Conservation (phyloP, 768 basidiomycete species). For the Boletus insuetus region DNA sequence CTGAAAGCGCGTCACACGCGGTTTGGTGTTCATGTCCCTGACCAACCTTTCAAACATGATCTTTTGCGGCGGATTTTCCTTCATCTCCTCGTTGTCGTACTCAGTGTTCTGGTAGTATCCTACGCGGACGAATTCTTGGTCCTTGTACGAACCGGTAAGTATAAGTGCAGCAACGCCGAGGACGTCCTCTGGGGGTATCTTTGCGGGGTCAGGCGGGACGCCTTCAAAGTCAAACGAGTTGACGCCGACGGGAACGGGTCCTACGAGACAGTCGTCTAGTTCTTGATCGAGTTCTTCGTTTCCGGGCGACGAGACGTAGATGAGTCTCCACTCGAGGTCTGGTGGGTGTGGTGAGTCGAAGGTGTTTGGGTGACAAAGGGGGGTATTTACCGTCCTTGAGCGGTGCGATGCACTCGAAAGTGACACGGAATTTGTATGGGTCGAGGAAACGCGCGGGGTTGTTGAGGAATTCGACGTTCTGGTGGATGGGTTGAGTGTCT, state of each 20-base stretch:
- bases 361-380: neutral
- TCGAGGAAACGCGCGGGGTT: slow-evolving; percentile 92
- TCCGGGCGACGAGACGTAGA: slow-evolving; percentile 93
- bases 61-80: slow-evolving; percentile 60
- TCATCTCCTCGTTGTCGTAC: slow-evolving; percentile 94
- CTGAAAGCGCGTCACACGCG: slow-evolving; percentile 90
- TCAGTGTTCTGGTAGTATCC: slow-evolving; percentile 99
- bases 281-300: slow-evolving; percentile 94
- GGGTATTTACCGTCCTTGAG: slow-evolving; percentile 72
- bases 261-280: slow-evolving; percentile 95
- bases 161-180: slow-evolving; percentile 97
- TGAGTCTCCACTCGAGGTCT: slow-evolving; percentile 99
- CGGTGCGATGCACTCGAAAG: slow-evolving; percentile 93
- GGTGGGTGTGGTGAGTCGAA: neutral
- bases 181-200: slow-evolving; percentile 86
- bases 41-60: slow-evolving; percentile 79
- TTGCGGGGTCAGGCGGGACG: slow-evolving; percentile 74
- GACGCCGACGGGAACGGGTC: slow-evolving; percentile 93
- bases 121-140: slow-evolving; percentile 98
- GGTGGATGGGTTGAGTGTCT: neutral
- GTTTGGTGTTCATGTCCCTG: slow-evolving; percentile 87
- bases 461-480: slow-evolving; percentile 90
- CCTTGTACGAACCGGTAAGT: slow-evolving; percentile 91
- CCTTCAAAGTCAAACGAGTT: slow-evolving; percentile 98
- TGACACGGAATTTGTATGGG: slow-evolving; percentile 89